Evolutionary conservation across 2,329 filamentous ascomycete genomes (phyloP).

Genomic region (Fusarium sp.): DNA sequence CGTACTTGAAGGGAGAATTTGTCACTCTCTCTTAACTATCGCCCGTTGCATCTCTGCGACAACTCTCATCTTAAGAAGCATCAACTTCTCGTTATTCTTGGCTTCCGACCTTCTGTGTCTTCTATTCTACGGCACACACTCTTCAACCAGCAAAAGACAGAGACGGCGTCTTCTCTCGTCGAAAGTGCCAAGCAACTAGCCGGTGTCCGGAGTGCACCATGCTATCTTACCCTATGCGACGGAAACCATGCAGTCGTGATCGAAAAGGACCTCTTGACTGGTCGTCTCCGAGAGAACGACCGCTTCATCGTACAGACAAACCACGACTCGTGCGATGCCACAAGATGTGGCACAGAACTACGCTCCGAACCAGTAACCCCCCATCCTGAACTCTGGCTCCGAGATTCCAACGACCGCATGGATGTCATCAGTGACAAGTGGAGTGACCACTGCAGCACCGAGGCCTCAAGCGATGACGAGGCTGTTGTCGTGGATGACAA

Average conservation of each 20-base stretch:
- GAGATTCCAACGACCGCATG: conserved; percentile 18
- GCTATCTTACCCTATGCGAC: conserved; percentile 19
- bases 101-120: conserved; percentile 16
- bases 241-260: conserved; percentile 13
- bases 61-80: conserved; percentile 11
- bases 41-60: conserved; percentile 11
- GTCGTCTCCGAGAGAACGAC: conserved; percentile 56
- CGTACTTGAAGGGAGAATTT: neutral
- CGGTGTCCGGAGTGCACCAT: conserved; percentile 1
- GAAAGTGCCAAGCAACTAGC: conserved; percentile 3
- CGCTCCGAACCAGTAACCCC: neutral
- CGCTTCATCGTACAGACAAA: conserved; percentile 69
- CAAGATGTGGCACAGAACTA: neutral
- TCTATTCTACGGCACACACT: conserved; percentile 11
- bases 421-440: conserved; percentile 15
- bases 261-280: conserved; percentile 40
- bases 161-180: neutral
- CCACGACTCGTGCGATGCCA: conserved; percentile 55
- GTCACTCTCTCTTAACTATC: conserved; percentile 18
- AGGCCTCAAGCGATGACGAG: neutral
- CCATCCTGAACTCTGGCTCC: conserved; percentile 18
- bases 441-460: neutral
- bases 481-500: neutral
- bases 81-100: conserved; percentile 9
- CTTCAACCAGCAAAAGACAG: neutral